Evolutionary conservation across 164 flowering plant genomes (phyloP), one percentile per base, ranked within the genome.

Genomic region (Aristolochia fimbriata): DNA sequence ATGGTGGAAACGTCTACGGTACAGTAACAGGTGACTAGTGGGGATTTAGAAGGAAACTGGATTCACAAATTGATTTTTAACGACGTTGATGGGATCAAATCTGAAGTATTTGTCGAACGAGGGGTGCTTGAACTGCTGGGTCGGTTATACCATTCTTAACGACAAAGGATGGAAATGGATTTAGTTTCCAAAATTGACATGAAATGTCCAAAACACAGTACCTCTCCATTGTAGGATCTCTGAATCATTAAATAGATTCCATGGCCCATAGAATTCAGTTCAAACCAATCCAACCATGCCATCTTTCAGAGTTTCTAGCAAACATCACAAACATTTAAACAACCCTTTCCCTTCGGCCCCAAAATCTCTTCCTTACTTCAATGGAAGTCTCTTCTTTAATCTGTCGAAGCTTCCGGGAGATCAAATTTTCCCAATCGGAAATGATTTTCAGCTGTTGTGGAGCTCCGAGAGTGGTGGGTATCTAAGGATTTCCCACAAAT

Each of bases 311-410:
- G 70, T 80, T 71, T 77, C 75, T 54, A 82, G 83, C 59, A 86
- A 81, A 48, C 92, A 88, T 75, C 87, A 86, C 61, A 80, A 77
- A 31, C 93, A 63, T 63, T 58, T 88, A 25, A 88, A 88, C 73
- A 83, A 84, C 61, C 96, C 96, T 0, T 88, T 88, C 71, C 84
- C 93, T 24, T 67, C 79, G 0, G 24, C 76, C 15, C 85, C 93
- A n/a, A 66, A 43, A 51, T 68, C 83, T n/a, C 76, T 83, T 16
- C 83, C 85, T 47, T 67, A 70, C 52, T 25, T 77, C 55, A 73
- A 77, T 24, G 96, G 88, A 19, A 65, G 8, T 46, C 81, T 88
- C 27, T 56, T 65, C 23, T 65, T 65, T 71, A 70, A 76, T 64
- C 65, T 75, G 41, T 65, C 68, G 33, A 49, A 74, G 46, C 10